These are phyloP conservation scores for Aristolochia fimbriata DNA, from an alignment of 164 flowering plant species.

Conservation along the genomic window DNA sequence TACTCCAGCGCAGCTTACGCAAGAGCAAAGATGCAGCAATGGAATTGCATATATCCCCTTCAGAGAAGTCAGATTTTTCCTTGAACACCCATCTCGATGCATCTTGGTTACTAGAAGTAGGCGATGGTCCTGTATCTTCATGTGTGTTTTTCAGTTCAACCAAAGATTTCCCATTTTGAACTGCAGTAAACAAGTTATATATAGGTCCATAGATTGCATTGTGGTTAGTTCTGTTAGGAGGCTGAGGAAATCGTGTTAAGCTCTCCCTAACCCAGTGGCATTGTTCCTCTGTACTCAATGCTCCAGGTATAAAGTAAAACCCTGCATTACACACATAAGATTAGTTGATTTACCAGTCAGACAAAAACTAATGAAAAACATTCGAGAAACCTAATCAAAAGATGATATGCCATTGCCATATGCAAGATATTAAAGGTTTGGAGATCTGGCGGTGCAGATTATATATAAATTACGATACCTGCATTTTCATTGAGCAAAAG, in stretches of 20 bases:
- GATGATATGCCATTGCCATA: background rate
- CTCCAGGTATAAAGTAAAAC: constrained; percentile 88
- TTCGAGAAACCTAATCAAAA: background rate
- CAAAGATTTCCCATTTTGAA: constrained; percentile 43
- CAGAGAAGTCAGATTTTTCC: constrained; percentile 17
- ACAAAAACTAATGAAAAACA: background rate
- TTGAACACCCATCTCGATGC: constrained; percentile 36
- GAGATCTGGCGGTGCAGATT: too few species aligned
- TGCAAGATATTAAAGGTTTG: too few species aligned
- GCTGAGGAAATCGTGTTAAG: constrained; percentile 75
- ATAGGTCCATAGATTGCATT: constrained; percentile 75
- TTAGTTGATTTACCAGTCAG: background rate
- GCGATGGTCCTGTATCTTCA: constrained; percentile 10
- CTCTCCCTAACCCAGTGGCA: constrained; percentile 82
- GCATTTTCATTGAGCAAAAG: too few species aligned
- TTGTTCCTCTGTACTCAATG: constrained; percentile 70
- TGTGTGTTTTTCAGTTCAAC: constrained; percentile 23
- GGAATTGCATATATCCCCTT: constrained; percentile 33
- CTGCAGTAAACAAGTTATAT: constrained; percentile 46
- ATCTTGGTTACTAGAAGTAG: constrained; percentile 12
- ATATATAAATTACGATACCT: too few species aligned
- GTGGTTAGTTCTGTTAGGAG: constrained; percentile 92
- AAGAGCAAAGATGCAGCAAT: constrained; percentile 54
- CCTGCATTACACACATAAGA: constrained; percentile 32
- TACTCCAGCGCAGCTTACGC: constrained; percentile 92